Evolutionary conservation across 1,284 basidiomycete genomes (phyloP), one percentile per base, ranked within the genome.

Genomic region (Paramarasmius palmivorus): DNA sequence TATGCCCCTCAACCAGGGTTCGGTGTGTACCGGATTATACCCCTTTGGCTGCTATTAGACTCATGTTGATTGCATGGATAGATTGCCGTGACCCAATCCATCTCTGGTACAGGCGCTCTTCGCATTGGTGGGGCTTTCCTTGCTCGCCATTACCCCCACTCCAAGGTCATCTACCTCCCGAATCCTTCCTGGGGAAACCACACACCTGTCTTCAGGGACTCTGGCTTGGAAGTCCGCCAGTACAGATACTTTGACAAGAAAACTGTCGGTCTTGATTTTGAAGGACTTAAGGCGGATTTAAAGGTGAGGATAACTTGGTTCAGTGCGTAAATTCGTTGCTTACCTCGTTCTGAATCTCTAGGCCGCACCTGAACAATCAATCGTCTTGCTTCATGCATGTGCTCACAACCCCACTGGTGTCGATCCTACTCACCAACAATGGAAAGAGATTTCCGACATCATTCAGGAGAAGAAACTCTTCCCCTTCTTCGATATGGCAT

Each of bases 341-440:
- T 37, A 53, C 58, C 29, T 44, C 20, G 42, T 56, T 17, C 60
- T n/a, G n/a, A n/a, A n/a, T n/a, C n/a, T n/a, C n/a, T n/a, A 92
- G 90, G 84, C 78, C 57, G 88, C 88, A 45, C 90, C 92, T 2
- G 84, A 89, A 65, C 76, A 84, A 62, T 84, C 90, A 50, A 83
- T 96, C 60, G 89, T 96, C 36, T 82, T 95, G 53, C 78, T 96
- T 36, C 93, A 95, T 63, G 93, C 95, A 3, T 97, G 94, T 72
- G 93, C 94, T 15, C 96, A 99, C 81, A 99, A 99, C 76, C 97
- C 97, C 3, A 98, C 96, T 41, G 95, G 97, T 62, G 86, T 99
- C 59, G 97, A 99, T 76, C 96, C 95, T 25, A 98, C 95, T 9
- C 82, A 82, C 40, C 88, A 86, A 51, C 95, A 99, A 77, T 99